Evolutionary conservation across 768 basidiomycete genomes (phyloP).

Genomic region (Mycena filopes): DNA sequence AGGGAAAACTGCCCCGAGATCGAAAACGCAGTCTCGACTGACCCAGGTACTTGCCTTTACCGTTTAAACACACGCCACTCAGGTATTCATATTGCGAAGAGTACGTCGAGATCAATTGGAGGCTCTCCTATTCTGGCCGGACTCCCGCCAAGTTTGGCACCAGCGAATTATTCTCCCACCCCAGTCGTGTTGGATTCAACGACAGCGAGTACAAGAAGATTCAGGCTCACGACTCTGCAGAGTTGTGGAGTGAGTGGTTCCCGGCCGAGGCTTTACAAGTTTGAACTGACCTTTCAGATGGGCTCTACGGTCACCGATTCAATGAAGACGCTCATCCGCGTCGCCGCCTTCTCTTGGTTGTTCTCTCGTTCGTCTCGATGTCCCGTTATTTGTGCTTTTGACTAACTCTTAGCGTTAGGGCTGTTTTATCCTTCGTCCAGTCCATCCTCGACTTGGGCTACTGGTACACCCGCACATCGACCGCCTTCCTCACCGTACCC

Average conservation of each 20-base stretch:
- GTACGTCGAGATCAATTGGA: slow-evolving; percentile 46
- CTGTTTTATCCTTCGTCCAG: slow-evolving; percentile 25
- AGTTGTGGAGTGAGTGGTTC: slow-evolving; percentile 38
- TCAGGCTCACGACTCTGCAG: slow-evolving; percentile 37
- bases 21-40: slow-evolving; percentile 5
- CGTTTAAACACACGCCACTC: background rate
- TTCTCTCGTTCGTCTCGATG: slow-evolving; percentile 31
- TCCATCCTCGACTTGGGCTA: slow-evolving; percentile 41
- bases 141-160: slow-evolving; percentile 37
- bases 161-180: slow-evolving; percentile 23
- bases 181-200: slow-evolving; percentile 28
- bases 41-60: slow-evolving; percentile 9
- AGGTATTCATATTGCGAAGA: slow-evolving; percentile 12
- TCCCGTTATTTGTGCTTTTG: background rate
- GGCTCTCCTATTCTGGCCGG: slow-evolving; percentile 42
- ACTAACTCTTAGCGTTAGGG: slow-evolving; percentile 28
- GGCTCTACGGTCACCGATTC: slow-evolving; percentile 42
- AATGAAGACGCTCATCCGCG: slow-evolving; percentile 43
- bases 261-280: no score
- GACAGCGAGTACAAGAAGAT: slow-evolving; percentile 37
- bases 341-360: slow-evolving; percentile 31
- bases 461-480: slow-evolving; percentile 49
- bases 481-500: slow-evolving; percentile 42
- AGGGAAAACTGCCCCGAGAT: slow-evolving; percentile 38
- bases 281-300: slow-evolving; percentile 36